phyloP scores from a whole-genome alignment of 495 filamentous ascomycete genomes.

The Aspergillus heteromorphus region DNA sequence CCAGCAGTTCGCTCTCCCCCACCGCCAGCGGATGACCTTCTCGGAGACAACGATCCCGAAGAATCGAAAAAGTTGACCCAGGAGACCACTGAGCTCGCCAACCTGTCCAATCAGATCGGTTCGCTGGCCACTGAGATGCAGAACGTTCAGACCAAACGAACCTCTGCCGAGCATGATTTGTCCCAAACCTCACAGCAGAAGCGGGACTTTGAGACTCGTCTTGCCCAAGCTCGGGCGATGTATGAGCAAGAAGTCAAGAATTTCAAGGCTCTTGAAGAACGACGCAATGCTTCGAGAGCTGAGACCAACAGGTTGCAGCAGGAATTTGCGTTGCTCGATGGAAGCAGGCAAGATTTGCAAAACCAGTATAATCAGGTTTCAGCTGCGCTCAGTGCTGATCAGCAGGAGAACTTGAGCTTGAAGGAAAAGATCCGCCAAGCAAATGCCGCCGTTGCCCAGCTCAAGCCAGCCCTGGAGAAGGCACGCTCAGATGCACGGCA shows the following conservation, averaged over 20 bases:
- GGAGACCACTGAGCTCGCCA: constrained; percentile 91
- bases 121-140: constrained; percentile 89
- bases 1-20: constrained; percentile 42
- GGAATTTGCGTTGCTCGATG: constrained; percentile 77
- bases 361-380: constrained; percentile 73
- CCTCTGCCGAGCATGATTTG: constrained; percentile 70
- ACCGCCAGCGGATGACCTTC: constrained; percentile 76
- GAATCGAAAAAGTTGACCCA: constrained; percentile 78
- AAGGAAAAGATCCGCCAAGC: constrained; percentile 82
- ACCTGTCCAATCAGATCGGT: constrained; percentile 90
- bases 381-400: constrained; percentile 73
- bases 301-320: constrained; percentile 78
- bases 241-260: constrained; percentile 91
- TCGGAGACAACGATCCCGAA: constrained; percentile 89
- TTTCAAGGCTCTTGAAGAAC: constrained; percentile 78
- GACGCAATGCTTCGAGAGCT: constrained; percentile 64
- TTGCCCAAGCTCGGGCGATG: constrained; percentile 74
- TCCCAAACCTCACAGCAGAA: constrained; percentile 77
- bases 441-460: constrained; percentile 72
- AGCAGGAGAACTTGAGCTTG: constrained; percentile 77
- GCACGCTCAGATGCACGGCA: constrained; percentile 82
- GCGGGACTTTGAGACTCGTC: constrained; percentile 80
- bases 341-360: constrained; percentile 75
- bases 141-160: constrained; percentile 76
- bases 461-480: constrained; percentile 88